Evolutionary conservation across 768 basidiomycete species (phyloP).

Genomic region (Obba rivulosa): DNA sequence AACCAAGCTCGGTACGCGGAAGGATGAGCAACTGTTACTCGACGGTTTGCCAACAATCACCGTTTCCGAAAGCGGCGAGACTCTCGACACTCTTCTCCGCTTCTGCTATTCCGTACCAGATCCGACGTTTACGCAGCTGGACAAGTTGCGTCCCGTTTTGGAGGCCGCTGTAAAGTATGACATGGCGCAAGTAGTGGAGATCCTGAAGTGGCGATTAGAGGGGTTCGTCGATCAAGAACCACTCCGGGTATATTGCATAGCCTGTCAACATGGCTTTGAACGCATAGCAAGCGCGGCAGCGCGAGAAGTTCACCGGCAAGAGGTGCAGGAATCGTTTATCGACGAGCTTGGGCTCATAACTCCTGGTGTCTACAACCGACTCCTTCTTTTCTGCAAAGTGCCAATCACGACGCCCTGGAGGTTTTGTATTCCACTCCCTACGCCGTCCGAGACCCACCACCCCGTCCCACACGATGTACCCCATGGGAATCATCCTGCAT

Average conservation of each 20-base stretch:
- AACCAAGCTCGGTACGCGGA: too few relatives aligned
- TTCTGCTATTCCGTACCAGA: constrained; percentile 14
- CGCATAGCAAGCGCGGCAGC: constrained; percentile 6
- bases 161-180: constrained; percentile 15
- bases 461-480: not conserved
- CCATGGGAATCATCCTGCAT: not conserved
- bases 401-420: not conserved
- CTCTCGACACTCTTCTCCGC: constrained; percentile 14
- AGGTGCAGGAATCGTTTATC: not conserved
- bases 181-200: constrained; percentile 4
- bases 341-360: constrained; percentile 8
- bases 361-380: constrained; percentile 11
- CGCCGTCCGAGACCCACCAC: not conserved
- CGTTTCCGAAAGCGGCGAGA: constrained; percentile 6
- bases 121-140: constrained; percentile 1
- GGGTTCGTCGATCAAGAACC: constrained; percentile 3
- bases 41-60: constrained; percentile 2
- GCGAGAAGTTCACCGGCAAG: not conserved
- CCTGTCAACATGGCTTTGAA: not conserved
- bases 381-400: constrained; percentile 8
- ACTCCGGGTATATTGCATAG: constrained; percentile 2
- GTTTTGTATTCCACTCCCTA: not conserved
- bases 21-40: not conserved
- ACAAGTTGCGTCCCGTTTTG: constrained; percentile 7
- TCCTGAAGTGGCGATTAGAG: constrained; percentile 3